Base-by-base conservation (phyloP, 495 filamentous ascomycete genomes). In the Rhizodiscina lignyota region DNA sequence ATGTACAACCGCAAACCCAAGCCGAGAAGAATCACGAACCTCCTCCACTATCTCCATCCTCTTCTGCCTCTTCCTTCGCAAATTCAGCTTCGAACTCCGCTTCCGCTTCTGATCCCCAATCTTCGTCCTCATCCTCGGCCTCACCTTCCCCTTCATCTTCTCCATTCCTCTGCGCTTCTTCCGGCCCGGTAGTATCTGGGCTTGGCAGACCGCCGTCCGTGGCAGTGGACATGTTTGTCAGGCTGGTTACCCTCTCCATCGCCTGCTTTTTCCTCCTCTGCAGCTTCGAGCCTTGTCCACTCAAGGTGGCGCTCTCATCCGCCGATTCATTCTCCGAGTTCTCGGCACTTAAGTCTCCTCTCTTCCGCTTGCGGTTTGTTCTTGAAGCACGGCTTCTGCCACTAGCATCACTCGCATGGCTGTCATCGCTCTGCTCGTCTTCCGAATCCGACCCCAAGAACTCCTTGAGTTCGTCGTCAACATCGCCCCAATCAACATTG, bases 391-490 rank as follows among this genome's bases (percentile, higher is more conserved):
- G 5, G 6, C 6, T 18, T 10, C 30, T 32, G 8, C 30, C 11
- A 6, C 11, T 32, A 18, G 11, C 18, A 18, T 6, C 20, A 21
- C 45, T 46, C 15, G 21, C 27, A 12, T 40, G 45, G 1, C 39
- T 46, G 4, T 40, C 44, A n/a, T 58, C 55, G 2, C 38, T 55
- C 17, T 47, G 50, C 11, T 50, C 54, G 1, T 53, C 53, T 18
- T 43, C 44, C n/a, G 52, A 51, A 5, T 61, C 61, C n/a, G n/a
- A n/a, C n/a, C 67, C 77, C 40, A 89, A 59, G 44, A 89, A 91
- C 13, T 85, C 82, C 28, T 72, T 66, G 4, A 89, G 55, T 48
- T 91, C 84, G 32, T 78, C 76, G 41, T 83, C 74, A 10, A 77
- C 62, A 11, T 53, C 58, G 23, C 60, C 61, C 73, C 75, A 77